These are phyloP conservation scores for Hypoxylon fuscum DNA, from an alignment of 495 filamentous ascomycete species.

Conservation along the genomic window DNA sequence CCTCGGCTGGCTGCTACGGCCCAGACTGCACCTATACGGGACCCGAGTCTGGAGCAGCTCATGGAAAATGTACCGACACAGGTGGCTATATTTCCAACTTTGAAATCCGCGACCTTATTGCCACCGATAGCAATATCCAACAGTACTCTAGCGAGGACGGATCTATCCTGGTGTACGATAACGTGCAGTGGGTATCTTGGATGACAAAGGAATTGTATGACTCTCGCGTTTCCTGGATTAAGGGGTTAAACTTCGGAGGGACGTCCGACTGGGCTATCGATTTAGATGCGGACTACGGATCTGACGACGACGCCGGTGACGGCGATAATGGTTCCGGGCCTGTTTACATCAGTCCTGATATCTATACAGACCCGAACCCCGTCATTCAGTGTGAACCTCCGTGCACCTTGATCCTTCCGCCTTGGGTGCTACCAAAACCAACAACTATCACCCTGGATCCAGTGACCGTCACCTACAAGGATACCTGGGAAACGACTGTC, in stretches of 20 bases:
- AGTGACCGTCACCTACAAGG: not conserved
- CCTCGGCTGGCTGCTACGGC: slow-evolving; percentile 29
- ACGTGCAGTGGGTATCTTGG: not conserved
- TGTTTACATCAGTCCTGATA: not conserved
- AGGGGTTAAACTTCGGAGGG: not conserved
- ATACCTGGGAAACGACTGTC: not conserved
- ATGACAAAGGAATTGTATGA: not conserved
- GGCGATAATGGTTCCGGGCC: not conserved
- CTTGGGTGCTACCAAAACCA: not conserved
- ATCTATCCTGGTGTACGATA: not conserved
- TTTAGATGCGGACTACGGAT: not conserved
- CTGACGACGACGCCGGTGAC: not conserved
- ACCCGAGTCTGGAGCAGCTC: not conserved
- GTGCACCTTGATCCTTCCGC: not conserved
- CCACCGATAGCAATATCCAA: not conserved
- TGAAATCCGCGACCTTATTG: too few species aligned
- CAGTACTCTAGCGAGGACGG: not conserved
- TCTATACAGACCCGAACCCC: not conserved
- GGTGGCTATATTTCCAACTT: not conserved
- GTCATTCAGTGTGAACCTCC: not conserved
- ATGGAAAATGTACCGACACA: not conserved
- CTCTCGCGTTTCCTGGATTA: not conserved
- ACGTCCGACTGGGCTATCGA: not conserved
- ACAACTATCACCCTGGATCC: not conserved
- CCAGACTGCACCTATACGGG: not conserved